Percentiles rank a stretch among this genome's conserved stretches.
These are phyloP conservation scores for Yamadazyma taylorii DNA, from an alignment of 1,139 yeast species.

Conservation along the genomic window DNA sequence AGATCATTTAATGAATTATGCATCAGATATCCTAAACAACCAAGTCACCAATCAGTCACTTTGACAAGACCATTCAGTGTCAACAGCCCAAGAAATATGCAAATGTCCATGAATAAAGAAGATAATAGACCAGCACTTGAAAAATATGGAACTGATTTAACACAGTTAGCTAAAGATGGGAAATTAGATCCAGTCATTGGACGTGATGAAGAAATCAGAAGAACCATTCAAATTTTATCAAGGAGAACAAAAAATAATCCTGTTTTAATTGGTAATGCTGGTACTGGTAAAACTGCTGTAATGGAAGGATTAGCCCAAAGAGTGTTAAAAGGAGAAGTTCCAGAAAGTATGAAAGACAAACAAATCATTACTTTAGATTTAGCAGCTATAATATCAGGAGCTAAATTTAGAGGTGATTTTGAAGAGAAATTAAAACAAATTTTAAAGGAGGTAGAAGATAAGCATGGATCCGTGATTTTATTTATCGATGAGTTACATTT, in stretches of 20 bases:
- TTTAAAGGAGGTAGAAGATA: conserved; percentile 82
- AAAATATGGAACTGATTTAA: conserved; percentile 83
- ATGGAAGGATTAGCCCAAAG: conserved; percentile 96
- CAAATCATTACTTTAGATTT: conserved; percentile 80
- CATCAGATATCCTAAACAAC: neutral
- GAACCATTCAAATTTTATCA: conserved; percentile 89
- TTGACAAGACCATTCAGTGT: conserved; percentile 8
- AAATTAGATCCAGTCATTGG: conserved; percentile 97
- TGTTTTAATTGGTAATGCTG: conserved; percentile 91
- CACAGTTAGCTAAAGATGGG: conserved; percentile 84
- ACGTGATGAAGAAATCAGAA: conserved; percentile 88
- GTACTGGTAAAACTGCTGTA: conserved; percentile 96
- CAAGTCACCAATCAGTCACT: neutral
- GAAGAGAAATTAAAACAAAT: conserved; percentile 86
- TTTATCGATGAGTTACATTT: conserved; percentile 94
- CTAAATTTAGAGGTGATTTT: conserved; percentile 93
- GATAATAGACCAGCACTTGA: conserved; percentile 77
- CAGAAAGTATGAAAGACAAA: conserved; percentile 87
- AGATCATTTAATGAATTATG: neutral
- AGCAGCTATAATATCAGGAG: conserved; percentile 89
- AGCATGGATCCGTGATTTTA: conserved; percentile 73
- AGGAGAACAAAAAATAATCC: conserved; percentile 95
- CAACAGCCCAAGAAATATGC: conserved; percentile 13
- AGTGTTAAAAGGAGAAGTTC: conserved; percentile 88
- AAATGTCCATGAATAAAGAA: conserved; percentile 46